Evolutionary conservation across 345 rosid genomes (phyloP).

Genomic region (Melaleuca quinquenervia): DNA sequence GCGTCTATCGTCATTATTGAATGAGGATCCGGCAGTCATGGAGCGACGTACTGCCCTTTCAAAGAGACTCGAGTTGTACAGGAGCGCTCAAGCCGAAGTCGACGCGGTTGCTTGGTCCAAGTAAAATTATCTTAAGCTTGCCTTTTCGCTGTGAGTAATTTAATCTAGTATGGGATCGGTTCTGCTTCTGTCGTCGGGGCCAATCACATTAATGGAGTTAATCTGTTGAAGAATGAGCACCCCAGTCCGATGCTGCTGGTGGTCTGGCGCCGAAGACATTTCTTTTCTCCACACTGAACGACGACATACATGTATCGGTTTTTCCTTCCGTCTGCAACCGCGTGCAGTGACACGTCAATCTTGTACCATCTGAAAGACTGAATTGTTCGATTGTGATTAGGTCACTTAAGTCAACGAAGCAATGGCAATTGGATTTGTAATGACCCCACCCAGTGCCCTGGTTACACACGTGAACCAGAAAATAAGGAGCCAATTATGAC

Average conservation of each 20-base stretch:
- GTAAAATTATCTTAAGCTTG: slow-evolving; percentile 4
- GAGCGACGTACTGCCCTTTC: slow-evolving; percentile 80
- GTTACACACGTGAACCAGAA: no score
- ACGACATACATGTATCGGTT: not conserved
- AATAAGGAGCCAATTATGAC: no score
- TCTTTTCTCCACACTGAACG: not conserved
- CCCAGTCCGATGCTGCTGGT: not conserved
- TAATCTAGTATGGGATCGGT: not conserved
- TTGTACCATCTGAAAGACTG: not conserved
- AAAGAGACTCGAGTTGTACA: slow-evolving; percentile 84
- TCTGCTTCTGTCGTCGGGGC: not conserved
- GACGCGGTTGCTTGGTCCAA: slow-evolving; percentile 96
- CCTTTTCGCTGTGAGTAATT: not conserved
- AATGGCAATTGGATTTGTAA: no score
- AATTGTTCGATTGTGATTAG: not conserved
- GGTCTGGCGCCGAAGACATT: not conserved
- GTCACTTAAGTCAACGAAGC: not conserved
- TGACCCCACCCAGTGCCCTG: no score
- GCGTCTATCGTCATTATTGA: slow-evolving; percentile 65
- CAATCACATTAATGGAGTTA: not conserved
- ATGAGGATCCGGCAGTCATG: slow-evolving; percentile 97
- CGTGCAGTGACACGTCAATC: not conserved
- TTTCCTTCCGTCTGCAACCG: not conserved
- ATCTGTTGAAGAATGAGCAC: not conserved
- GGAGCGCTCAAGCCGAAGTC: slow-evolving; percentile 84